Evolutionary conservation across 225 moss, liverwort and hornwort species (phyloP).

Genomic region (Lunularia cruciata): DNA sequence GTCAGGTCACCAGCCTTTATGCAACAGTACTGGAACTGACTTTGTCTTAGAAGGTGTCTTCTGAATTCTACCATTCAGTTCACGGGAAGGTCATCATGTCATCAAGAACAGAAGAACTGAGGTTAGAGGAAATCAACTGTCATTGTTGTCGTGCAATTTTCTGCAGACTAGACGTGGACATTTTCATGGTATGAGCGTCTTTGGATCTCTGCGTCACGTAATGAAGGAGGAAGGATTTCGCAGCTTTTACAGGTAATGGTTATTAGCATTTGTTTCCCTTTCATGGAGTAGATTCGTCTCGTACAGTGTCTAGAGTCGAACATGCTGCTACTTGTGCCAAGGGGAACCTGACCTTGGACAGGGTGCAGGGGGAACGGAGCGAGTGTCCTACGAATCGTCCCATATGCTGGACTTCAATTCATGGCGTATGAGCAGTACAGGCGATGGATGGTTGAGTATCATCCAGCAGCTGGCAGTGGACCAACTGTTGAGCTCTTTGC

Average conservation of each 20-base stretch:
- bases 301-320: no score
- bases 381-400: slow-evolving; percentile 84
- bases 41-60: no score
- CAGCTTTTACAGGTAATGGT: slow-evolving; percentile 72
- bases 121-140: not conserved
- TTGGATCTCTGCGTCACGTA: slow-evolving; percentile 62
- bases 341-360: no score
- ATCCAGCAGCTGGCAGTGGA: slow-evolving; percentile 67
- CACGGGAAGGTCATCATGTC: not conserved
- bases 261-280: not conserved
- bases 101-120: not conserved
- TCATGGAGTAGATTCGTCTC: not conserved
- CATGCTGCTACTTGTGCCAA: no score
- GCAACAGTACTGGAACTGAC: no score
- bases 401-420: slow-evolving; percentile 91
- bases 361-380: slow-evolving; percentile 84
- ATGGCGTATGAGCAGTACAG: slow-evolving; percentile 95
- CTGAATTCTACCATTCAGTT: not conserved
- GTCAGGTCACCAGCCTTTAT: no score
- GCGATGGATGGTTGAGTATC: slow-evolving; percentile 76
- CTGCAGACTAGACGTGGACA: slow-evolving; percentile 76
- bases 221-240: slow-evolving; percentile 70
- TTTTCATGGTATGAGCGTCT: slow-evolving; percentile 69
- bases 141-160: slow-evolving; percentile 10
- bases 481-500: slow-evolving; percentile 78